Base-by-base conservation (phyloP, 2,329 filamentous ascomycete genomes). In the Passalora sequoiae region DNA sequence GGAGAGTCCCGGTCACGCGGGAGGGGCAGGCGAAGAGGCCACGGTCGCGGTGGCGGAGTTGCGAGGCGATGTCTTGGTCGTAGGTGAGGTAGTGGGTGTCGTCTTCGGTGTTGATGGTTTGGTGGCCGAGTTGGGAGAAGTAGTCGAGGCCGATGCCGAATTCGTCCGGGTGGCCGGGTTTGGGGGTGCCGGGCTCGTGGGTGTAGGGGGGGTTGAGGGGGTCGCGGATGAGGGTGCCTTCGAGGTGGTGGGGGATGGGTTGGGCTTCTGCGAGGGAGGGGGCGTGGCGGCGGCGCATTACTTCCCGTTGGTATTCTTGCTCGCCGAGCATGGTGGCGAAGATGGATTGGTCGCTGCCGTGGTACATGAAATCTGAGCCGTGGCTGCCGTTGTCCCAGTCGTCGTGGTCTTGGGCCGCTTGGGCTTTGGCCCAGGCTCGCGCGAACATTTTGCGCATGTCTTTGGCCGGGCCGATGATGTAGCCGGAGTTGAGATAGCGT, bases 121-220 rank as follows among this genome's bases (percentile, higher is more conserved):
- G 52, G 7, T 57, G 52, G 2, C 52, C 52, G 7, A 61, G 53
- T 9, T 57, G 52, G 27, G 50, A 54, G 13, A 44, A 56, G 28
- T 58, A 58, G 28, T 61, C 59, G n/a, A 61, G 29, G 2, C 57
- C 57, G 5, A 63, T 59, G 2, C 55, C 54, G 38, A 58, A 62
- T 21, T 63, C 58, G 22, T 57, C 50, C 4, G 64, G 58, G 1
- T 66, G 68, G 42, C 70, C 66, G 43, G 65, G 70, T 50, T 72
- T 70, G 3, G 70, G 37, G 16, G 46, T 44, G 8, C 51, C 49
- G 16, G 55, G 50, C 21, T 49, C 44, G 16, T 51, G 42, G 6
- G 39, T 49, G 43, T 54, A 57, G 6, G 30, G 36, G 1, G 50
- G 50, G n/a, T 55, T 49, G 4, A 54, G 17, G 3, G 47, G 46